Base-by-base conservation (phyloP, 306 rosid species). In the Calophaca sinica region DNA sequence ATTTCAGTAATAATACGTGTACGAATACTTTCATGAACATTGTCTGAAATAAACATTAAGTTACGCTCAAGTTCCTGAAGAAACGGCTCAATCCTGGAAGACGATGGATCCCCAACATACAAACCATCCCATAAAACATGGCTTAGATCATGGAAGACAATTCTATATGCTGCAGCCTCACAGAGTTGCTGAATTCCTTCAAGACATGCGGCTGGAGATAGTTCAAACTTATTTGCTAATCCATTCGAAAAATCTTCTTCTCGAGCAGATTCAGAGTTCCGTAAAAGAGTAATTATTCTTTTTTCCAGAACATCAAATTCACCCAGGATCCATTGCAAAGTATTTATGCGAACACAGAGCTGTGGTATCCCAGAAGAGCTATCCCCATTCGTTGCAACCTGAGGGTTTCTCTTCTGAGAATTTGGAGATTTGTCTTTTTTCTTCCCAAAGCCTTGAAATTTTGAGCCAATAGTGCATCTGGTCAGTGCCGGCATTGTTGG, bases 391-490 rank as follows among this genome's bases (percentile, higher is more conserved):
- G 97, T 92, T 39, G 93, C 93, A 78, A 92, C 96, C 89, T 87
- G 99, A 77, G 97, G 80, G 78, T 87, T 94, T 82, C 89, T 84
- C 85, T 87, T 90, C 81, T 85, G 97, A 77, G 96, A 63, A 85
- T 76, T 88, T 63, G 92, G 96, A 4, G 89, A 80, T 84, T 94
- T 94, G 66, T 94, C 99, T 65, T 92, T 94, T 74, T 94, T 94
- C 93, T 92, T 94, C 81, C 99, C 99, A 86, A 94, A 94, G 14
- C 96, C 96, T 83, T 90, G 96, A 82, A 92, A 92, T 79, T 92
- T 94, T 64, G 99, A 92, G 69, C 86, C 97, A 29, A 83, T 82
- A 26, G 89, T 83, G 70, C 97, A 92, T 84, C 99, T 88, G 73
- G 99, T 94, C 87, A 94, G 76, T 62, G 96, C 89, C 3, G 97